A percentile compares a stretch with the other conserved stretches of the same genome.
These are phyloP conservation scores for Saccharomyces mikatae DNA, from an alignment of 805 yeast species.

Conservation along the genomic window DNA sequence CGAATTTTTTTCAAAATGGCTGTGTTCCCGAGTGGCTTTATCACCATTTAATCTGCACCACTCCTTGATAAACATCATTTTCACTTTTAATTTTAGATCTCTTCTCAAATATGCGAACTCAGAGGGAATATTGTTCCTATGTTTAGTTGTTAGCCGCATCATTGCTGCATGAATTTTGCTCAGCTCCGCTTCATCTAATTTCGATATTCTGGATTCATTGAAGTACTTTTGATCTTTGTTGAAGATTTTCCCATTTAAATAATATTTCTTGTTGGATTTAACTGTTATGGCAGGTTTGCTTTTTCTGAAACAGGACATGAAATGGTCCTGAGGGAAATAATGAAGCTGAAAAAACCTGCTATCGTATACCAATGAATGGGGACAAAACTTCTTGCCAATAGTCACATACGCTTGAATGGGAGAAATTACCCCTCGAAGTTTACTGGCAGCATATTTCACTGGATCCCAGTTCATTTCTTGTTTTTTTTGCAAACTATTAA, in stretches of 20 bases:
- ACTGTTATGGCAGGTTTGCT: conserved; percentile 24
- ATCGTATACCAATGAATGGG: conserved; percentile 15
- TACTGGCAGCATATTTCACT: neutral
- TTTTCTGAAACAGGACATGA: conserved; percentile 23
- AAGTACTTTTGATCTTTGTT: neutral
- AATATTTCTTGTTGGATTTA: conserved; percentile 10
- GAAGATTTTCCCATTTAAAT: conserved; percentile 14
- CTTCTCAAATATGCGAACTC: conserved; percentile 24
- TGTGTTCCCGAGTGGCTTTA: conserved; percentile 12
- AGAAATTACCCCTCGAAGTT: neutral
- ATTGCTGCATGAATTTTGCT: neutral
- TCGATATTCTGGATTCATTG: neutral
- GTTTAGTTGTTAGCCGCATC: neutral
- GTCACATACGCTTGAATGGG: neutral
- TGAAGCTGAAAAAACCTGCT: conserved; percentile 18
- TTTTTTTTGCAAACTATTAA: neutral
- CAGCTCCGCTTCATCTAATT: neutral
- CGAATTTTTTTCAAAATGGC: neutral
- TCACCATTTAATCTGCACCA: conserved; percentile 21
- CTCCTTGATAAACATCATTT: conserved; percentile 14
- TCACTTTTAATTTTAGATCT: conserved; percentile 10
- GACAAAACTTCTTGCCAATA: conserved; percentile 2
- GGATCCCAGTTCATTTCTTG: neutral
- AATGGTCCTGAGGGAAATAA: conserved; percentile 26
- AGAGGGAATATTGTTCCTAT: conserved; percentile 10